These are phyloP conservation scores for Draba incana DNA, from an alignment of 345 rosid species.

Conservation along the genomic window DNA sequence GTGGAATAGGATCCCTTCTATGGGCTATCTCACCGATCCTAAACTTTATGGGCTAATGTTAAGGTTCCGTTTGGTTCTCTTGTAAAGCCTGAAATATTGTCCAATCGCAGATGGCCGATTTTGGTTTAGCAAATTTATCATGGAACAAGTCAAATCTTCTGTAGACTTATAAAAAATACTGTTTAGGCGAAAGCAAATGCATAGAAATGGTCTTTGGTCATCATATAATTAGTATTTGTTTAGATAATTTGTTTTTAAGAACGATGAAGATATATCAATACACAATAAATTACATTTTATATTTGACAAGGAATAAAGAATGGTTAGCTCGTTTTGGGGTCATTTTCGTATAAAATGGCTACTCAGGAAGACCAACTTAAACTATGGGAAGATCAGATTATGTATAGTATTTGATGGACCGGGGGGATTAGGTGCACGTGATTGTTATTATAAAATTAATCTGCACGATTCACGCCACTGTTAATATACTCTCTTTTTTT, in stretches of 20 bases:
- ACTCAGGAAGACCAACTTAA: conserved; percentile 3
- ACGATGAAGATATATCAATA: conserved; percentile 5
- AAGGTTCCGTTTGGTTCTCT: no score
- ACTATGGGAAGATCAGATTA: not conserved
- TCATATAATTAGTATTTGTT: not conserved
- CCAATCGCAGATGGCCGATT: conserved; percentile 2
- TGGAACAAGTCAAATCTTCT: conserved; percentile 6
- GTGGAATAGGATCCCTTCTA: no score
- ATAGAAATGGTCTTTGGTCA: conserved; percentile 14
- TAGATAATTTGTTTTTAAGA: not conserved
- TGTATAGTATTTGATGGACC: conserved; percentile 29
- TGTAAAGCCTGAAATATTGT: not conserved
- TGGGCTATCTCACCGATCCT: no score
- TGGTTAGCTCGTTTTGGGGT: conserved; percentile 5
- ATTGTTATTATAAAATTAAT: conserved; percentile 25
- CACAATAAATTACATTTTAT: conserved; percentile 5
- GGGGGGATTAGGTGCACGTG: conserved; percentile 45
- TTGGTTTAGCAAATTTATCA: not conserved
- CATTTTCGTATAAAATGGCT: not conserved
- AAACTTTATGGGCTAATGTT: no score
- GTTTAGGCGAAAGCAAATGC: not conserved
- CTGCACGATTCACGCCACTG: conserved; percentile 35
- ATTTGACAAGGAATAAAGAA: not conserved
- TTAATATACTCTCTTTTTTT: not conserved
- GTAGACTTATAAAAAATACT: not conserved